Evolutionary conservation across 2,329 filamentous ascomycete species (phyloP), one percentile per base, ranked within the genome.

Genomic region (Epichloe festucae): DNA sequence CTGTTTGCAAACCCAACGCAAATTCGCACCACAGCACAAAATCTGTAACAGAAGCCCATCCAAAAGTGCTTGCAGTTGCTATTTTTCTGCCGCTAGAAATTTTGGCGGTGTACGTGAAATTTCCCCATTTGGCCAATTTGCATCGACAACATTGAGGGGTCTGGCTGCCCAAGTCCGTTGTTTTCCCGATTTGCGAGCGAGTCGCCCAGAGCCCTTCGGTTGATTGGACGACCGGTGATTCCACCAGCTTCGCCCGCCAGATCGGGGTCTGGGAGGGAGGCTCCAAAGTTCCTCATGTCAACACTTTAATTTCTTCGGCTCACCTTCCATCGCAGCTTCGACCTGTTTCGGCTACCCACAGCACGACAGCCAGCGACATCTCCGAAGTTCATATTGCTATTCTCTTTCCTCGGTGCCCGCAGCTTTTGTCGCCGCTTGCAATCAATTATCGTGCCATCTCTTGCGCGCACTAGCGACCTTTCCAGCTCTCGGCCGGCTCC

Each of bases 201-300:
- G 19, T n/a, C 23, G 14, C 11, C 27, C 46, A 49, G 31, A 19
- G 34, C 34, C 63, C 65, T 59, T 59, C 59, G 59, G 66, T 69
- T 70, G 67, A 69, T 69, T 69, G 66, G 67, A 60, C 65, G 65
- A 67, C 66, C 43, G 23, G 23, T 27, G 23, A 27, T 27, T 51
- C 48, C 48, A 45, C 44, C 19, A 21, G 14, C 43, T 42, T 47
- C 31, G 44, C 48, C 36, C 49, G 45, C 44, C 40, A 38, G 40
- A 44, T 53, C 34, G 23, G 40, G 43, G 23, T 15, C 35, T 15
- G n/a, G 27, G 40, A 42, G 36, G 40, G 31, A 34, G 27, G 41
- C 48, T 47, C 15, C 41, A 41, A 39, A 15, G 36, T 43, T 47
- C 34, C 38, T 52, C 42, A 49, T 43, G 44, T 51, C 35, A 48